Percentiles rank a stretch among this genome's conserved stretches.
These are phyloP conservation scores for Trichosporon sp. DNA, from an alignment of 1,284 basidiomycete species.

Conservation along the genomic window DNA sequence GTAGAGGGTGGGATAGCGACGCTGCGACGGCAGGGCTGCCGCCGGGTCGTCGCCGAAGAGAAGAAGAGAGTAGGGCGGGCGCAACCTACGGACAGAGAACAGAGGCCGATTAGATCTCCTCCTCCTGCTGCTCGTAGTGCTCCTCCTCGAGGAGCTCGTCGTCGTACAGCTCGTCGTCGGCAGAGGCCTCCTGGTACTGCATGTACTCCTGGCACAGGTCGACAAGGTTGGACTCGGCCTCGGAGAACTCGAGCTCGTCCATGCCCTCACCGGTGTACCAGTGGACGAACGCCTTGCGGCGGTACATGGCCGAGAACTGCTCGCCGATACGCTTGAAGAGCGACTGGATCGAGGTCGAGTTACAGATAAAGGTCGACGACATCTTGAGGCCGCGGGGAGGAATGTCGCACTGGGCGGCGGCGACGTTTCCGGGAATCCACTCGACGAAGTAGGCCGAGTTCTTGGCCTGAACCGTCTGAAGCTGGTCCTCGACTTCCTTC, in stretches of 20 bases:
- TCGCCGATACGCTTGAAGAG: conserved; percentile 95
- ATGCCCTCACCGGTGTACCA: conserved; percentile 92
- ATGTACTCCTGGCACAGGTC: conserved; percentile 90
- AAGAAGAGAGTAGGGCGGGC: conserved; percentile 20
- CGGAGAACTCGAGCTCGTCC: conserved; percentile 94
- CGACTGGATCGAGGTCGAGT: conserved; percentile 95
- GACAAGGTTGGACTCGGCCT: conserved; percentile 94
- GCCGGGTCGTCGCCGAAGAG: conserved; percentile 13
- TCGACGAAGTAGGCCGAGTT: conserved; percentile 97
- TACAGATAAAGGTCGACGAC: conserved; percentile 95
- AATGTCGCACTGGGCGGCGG: conserved; percentile 89
- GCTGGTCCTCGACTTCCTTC: conserved; percentile 98
- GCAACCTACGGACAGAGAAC: conserved; percentile 15
- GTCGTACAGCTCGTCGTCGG: conserved; percentile 50
- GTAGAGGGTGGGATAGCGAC: conserved; percentile 7
- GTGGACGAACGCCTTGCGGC: conserved; percentile 97
- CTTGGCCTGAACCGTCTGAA: conserved; percentile 96
- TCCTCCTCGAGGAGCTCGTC: conserved; percentile 43
- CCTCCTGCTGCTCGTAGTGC: conserved; percentile 40
- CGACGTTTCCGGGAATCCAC: conserved; percentile 98
- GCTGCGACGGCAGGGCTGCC: conserved; percentile 19
- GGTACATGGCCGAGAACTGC: conserved; percentile 99
- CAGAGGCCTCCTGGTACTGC: conserved; percentile 84
- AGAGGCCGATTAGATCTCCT: conserved; percentile 40
- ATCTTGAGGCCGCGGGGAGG: conserved; percentile 88